phyloP scores from a whole-genome alignment of 805 yeast species.

The Barnettozyma vustinii region DNA sequence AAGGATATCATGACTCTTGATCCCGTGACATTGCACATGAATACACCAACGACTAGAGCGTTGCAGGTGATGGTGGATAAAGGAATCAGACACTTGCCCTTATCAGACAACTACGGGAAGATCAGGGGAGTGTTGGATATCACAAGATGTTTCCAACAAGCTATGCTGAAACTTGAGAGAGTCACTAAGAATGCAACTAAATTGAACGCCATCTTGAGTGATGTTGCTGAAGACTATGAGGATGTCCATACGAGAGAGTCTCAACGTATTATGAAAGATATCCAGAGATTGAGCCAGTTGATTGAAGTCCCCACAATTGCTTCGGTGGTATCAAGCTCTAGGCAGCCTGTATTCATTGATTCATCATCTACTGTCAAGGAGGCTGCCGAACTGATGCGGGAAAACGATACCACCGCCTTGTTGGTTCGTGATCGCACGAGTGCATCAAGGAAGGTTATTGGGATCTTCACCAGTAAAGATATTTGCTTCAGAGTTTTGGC shows the following conservation, averaged over 20 bases:
- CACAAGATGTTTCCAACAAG: conserved; percentile 43
- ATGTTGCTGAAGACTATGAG: conserved; percentile 27
- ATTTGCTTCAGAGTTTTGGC: conserved; percentile 38
- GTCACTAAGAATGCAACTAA: conserved; percentile 34
- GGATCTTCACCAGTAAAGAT: conserved; percentile 43
- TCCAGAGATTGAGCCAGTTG: conserved; percentile 31
- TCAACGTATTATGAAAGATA: conserved; percentile 27
- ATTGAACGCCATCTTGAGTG: conserved; percentile 24
- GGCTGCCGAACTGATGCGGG: conserved; percentile 37
- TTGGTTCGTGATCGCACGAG: conserved; percentile 32
- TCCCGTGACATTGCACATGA: conserved; percentile 32
- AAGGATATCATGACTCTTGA: conserved; percentile 35
- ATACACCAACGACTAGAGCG: conserved; percentile 38
- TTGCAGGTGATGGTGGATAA: conserved; percentile 36
- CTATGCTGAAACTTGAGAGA: conserved; percentile 37
- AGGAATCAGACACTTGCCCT: conserved; percentile 39
- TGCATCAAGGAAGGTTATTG: conserved; percentile 32
- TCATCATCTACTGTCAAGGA: conserved; percentile 31
- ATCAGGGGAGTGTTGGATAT: conserved; percentile 42
- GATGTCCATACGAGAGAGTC: conserved; percentile 21
- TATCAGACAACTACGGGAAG: conserved; percentile 30
- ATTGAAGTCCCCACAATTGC: conserved; percentile 38
- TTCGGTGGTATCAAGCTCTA: conserved; percentile 13
- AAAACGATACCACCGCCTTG: conserved; percentile 36
- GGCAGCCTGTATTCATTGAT: conserved; percentile 31